Base-by-base conservation (phyloP, 176 grass and related monocot species). In the Eremochloa ophiuroides region DNA sequence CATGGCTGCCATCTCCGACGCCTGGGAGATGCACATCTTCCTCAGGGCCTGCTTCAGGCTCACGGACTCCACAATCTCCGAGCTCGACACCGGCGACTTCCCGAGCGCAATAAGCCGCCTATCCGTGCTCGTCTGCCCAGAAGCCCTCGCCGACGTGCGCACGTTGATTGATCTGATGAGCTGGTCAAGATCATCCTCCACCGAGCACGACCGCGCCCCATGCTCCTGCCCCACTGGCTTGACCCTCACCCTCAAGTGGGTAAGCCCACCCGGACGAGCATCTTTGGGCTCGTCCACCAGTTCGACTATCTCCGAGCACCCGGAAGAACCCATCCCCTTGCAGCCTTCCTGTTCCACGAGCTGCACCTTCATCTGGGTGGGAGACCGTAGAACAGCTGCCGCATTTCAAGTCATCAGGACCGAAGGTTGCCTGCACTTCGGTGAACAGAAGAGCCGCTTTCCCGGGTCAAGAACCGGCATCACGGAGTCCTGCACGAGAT, bases 1-100 rank as follows among this genome's bases (percentile, higher is more conserved):
- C 93, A 93, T 78, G 67, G 97, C 89, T 1, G 97, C 97, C 97
- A 99, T 99, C 89, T 99, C 97, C 2, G 97, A 99, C 0, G 97
- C 97, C 80, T 99, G 97, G 34, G 97, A 88, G 77, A 99, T 96
- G 87, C 97, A 99, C 86, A 96, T 85, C 68, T 92, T 96, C 87
- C 97, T 87, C 10, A 99, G 85, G 1, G 97, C 93, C 74, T 96
- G 97, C 66, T 99, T 99, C 59, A 99, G 38, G 83, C 91, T 93
- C 17, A 93, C 93, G 0, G 97, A 93, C 84, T 99, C 97, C 13
- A 90, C 85, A 39, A 99, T 99, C 76, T 94, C 97, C 1, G 87
- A 91, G 78, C 82, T 88, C 16, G 93, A 99, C 44, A 90, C 18
- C 0, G 81, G 88, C 69, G 93, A 91, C 66, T 80, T 84, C 14